A percentile compares a stretch with the other conserved stretches of the same genome.
These are phyloP conservation scores for Vitis riparia DNA, from an alignment of 164 flowering plant species.

Conservation along the genomic window DNA sequence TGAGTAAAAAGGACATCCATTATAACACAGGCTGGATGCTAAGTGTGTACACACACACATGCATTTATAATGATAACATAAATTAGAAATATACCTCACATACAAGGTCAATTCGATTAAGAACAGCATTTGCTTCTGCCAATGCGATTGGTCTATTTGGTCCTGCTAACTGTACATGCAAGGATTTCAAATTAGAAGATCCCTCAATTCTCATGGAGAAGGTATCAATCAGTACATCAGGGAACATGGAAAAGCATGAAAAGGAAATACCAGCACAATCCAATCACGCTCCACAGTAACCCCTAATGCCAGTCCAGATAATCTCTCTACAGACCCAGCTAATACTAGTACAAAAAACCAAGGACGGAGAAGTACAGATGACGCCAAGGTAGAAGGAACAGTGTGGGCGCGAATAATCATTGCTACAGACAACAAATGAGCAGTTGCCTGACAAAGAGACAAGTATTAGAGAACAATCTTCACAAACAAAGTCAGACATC, in stretches of 20 bases:
- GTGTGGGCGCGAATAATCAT: conserved; percentile 86
- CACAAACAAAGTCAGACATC: conserved; percentile 1
- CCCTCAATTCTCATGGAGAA: conserved; percentile 2
- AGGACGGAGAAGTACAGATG: conserved; percentile 74
- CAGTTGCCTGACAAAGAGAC: conserved; percentile 67
- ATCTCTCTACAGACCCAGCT: conserved; percentile 87
- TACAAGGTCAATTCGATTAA: conserved; percentile 85
- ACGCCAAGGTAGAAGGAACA: conserved; percentile 32
- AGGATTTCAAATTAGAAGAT: neutral
- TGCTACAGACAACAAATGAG: conserved; percentile 85
- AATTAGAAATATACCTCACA: conserved; percentile 65
- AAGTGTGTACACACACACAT: neutral
- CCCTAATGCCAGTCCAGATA: conserved; percentile 84
- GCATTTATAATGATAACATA: neutral
- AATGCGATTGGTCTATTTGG: conserved; percentile 87
- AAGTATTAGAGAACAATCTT: conserved; percentile 5
- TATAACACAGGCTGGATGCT: neutral
- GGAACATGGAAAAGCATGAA: conserved; percentile 1
- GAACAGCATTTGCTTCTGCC: conserved; percentile 92
- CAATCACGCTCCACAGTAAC: conserved; percentile 98
- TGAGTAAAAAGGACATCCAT: neutral
- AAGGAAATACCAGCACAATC: conserved; percentile 82
- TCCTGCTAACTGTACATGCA: conserved; percentile 74
- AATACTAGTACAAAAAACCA: conserved; percentile 83
- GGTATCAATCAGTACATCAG: neutral